Base-by-base conservation (phyloP, 768 basidiomycete genomes). In the Xerocomellus intermedius region DNA sequence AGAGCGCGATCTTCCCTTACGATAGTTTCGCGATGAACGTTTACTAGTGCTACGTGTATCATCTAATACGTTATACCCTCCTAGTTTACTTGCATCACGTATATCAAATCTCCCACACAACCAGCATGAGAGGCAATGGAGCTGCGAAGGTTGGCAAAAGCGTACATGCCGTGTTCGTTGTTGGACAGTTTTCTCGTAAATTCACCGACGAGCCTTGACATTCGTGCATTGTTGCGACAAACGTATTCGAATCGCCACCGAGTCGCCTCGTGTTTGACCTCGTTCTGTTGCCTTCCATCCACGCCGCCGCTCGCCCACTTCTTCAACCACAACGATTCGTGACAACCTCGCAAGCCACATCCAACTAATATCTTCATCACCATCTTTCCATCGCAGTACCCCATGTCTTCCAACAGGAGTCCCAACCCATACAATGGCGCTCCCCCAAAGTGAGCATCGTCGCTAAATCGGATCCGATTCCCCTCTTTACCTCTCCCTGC, bases 341-440 rank as follows among this genome's bases (percentile, higher is more conserved):
- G 47, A 42, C 49, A 41, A 26, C 35, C 33, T 42, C 26, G 43
- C 48, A 42, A 45, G n/a, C 33, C 42, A 42, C 55, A 6, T 42
- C 50, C 28, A 36, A 19, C 54, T 45, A 30, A 37, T 14, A 46
- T 24, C 36, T 21, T 38, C 41, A 17, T 46, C 56, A 12, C 24
- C 28, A 39, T 48, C 49, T 32, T 51, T 48, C 38, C 43, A 56
- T 63, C 63, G 43, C 26, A 42, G 5, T n/a, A 3, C 12, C 26
- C 33, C 57, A 71, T 72, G 69, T 72, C 69, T n/a, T 71, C 70
- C 16, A 69, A 49, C 60, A 71, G 72, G 59, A 66, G 70, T 33
- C 67, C 65, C 17, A 69, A 50, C 47, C 52, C 71, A 10, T 71
- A 58, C 52, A 71, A 71, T 5, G 69, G 69, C 24, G 69, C 69